Conservation (phyloP, 2,329 filamentous ascomycete species). For the Nothophoma quercina region DNA sequence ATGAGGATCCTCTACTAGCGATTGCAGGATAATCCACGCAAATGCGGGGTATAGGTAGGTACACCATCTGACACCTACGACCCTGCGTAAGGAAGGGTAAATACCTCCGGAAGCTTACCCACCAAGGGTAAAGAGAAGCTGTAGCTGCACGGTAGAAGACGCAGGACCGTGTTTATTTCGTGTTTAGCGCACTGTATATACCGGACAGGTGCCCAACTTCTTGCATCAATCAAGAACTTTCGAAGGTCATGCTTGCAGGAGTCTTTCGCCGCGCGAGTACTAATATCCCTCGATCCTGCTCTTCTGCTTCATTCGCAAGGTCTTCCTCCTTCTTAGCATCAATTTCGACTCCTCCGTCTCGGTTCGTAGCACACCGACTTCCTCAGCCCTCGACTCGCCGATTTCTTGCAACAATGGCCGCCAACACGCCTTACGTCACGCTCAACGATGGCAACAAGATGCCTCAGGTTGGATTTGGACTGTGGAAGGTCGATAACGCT, state of each 20-base stretch:
- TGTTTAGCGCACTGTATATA: conserved; percentile 33
- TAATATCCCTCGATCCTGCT: conserved; percentile 31
- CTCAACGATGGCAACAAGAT: conserved; percentile 66
- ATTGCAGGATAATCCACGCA: neutral
- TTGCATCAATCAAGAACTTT: conserved; percentile 24
- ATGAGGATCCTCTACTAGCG: neutral
- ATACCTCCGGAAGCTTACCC: conserved; percentile 26
- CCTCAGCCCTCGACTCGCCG: conserved; percentile 9
- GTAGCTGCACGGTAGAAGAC: conserved; percentile 30
- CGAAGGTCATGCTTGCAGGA: conserved; percentile 29
- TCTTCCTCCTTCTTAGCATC: conserved; percentile 16
- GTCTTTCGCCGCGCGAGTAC: conserved; percentile 30
- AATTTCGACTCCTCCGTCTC: conserved; percentile 13
- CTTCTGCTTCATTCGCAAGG: conserved; percentile 9
- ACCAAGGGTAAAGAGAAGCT: conserved; percentile 24
- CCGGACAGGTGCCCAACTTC: conserved; percentile 24
- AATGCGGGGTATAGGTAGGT: conserved; percentile 13
- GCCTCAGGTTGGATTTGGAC: conserved; percentile 78
- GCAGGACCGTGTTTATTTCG: conserved; percentile 30
- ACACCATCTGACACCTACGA: neutral
- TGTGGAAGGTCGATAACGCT: conserved; percentile 84
- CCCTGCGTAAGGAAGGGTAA: conserved; percentile 27
- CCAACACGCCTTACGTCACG: conserved; percentile 38
- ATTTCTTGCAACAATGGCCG: conserved; percentile 35
- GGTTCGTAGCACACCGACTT: conserved; percentile 12